Conservation (phyloP, 805 yeast species). For the Saccharomycopsis malanga region DNA sequence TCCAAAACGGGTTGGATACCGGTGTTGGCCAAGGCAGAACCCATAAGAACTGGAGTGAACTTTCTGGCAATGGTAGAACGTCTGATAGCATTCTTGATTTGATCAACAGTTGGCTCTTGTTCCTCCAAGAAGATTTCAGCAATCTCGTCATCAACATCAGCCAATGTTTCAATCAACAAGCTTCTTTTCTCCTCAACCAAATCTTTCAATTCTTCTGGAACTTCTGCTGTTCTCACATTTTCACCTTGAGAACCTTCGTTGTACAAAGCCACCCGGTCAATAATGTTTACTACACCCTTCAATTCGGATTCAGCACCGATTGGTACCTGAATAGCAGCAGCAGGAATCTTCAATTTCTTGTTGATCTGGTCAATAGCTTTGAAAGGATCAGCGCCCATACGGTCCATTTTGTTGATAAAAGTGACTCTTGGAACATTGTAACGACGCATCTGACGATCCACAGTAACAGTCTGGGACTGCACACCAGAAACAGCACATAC, state of each 20-base stretch:
- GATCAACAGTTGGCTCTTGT: constrained; percentile 74
- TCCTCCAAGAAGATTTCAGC: constrained; percentile 92
- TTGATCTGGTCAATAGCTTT: constrained; percentile 88
- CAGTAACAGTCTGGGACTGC: constrained; percentile 97
- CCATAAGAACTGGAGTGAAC: constrained; percentile 99
- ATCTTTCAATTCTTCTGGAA: constrained; percentile 76
- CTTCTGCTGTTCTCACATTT: constrained; percentile 46
- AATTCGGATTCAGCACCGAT: constrained; percentile 87
- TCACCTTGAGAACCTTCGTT: constrained; percentile 92
- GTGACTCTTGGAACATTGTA: constrained; percentile 96
- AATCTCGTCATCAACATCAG: constrained; percentile 96
- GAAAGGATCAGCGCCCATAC: constrained; percentile 99
- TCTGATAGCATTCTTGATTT: constrained; percentile 84
- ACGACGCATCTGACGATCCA: constrained; percentile 97
- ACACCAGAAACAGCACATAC: constrained; percentile 99
- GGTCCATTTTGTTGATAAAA: constrained; percentile 96
- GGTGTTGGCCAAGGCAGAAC: constrained; percentile 94
- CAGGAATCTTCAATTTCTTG: constrained; percentile 79
- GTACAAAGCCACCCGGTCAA: constrained; percentile 79
- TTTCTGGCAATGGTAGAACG: constrained; percentile 91
- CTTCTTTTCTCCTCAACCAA: constrained; percentile 88
- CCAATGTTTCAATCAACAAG: constrained; percentile 81
- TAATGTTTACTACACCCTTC: constrained; percentile 85
- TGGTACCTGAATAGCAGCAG: constrained; percentile 97
- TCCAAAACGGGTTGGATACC: constrained; percentile 93